Base-by-base conservation (phyloP, 805 yeast genomes). In the Sugiyamaella mastotermitis region DNA sequence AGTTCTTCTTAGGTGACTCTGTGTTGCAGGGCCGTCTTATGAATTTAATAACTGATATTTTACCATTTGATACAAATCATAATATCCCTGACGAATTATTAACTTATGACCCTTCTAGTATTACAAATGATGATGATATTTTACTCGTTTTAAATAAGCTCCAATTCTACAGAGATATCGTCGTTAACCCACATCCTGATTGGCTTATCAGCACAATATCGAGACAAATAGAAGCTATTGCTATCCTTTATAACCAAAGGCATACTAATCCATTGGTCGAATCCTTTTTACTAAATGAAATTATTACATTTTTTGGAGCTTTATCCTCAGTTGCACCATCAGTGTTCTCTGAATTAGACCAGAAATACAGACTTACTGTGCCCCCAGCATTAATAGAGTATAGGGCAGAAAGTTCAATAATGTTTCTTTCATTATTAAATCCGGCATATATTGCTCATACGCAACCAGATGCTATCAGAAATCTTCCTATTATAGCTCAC, bases 111-210 rank as follows among this genome's bases (percentile, higher is more conserved):
- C 43, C 45, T 8, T 35, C 44, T 1, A 58, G 52, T 25, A 49
- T 60, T 20, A 30, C 13, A 2, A 33, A 30, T 9, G 46, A 51
- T 4, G 51, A 55, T 25, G 71, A 65, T 39, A 32, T 58, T 1
- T 42, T 65, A 8, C 48, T 58, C 11, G 48, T 49, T 27, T 41
- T 60, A 2, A 55, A 55, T 33, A 40, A 51, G 13, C 41, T 65
- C 3, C 53, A 54, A 4, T 57, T 56, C 35, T 65, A 64, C 45
- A 46, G 47, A 21, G 52, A 52, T 17, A 23, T 62, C n/a, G 31
- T 62, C 22, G 38, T 45, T 14, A 20, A 33, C 15, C 31, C 48
- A 5, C 41, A 35, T 22, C 37, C 38, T 4, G 24, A 27, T 19
- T 23, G 28, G n/a, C 29, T 46, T 14, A 28, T 36, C 53, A 50